Base-by-base conservation (phyloP, 2,329 filamentous ascomycete species). In the Fusarium brachygibbosum region DNA sequence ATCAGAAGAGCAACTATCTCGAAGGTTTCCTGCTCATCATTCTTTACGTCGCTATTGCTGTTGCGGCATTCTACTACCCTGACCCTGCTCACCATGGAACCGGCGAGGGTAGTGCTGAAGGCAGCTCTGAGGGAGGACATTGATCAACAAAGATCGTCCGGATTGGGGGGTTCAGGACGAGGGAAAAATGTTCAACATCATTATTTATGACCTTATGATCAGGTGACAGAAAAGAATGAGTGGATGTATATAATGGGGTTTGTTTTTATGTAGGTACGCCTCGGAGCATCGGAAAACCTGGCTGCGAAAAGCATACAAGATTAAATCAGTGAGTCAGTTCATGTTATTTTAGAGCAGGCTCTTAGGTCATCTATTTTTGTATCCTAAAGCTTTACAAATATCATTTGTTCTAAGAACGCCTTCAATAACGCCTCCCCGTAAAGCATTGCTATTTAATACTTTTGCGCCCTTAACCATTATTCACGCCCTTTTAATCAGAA, bases 1-100 rank as follows among this genome's bases (percentile, higher is more conserved):
- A 98, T 76, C 90, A 93, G 70, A 95, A 96, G 84, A 93, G 90
- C 65, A 97, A 97, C 76, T 98, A 97, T 75, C 86, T 98, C 6
- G 94, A 98, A 78, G 94, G 94, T 3, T 87, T 89, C 25, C 85
- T 98, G 19, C 93, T 93, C 69, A 88, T 97, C 19, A 86, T 92
- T 45, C 82, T 89, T 7, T 90, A 90, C 71, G 75, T 89, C 44
- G 85, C 86, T 31, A 87, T 90, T 69, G 87, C 87, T 13, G 85
- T 87, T 3, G 86, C 86, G 3, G 86, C 86, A 3, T 87, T 80
- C 66, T 88, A 85, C 73, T 88, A 86, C 68, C 87, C 87, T 4
- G 83, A 86, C 60, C 79, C 80, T 14, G 53, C 42, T 8, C 35
- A 56, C 25, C 46, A 71, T 25, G 66, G 53, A 41, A 32, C 19